These are phyloP conservation scores for Ogataea trehaloabstinens DNA, from an alignment of 805 yeast genomes.

Conservation along the genomic window DNA sequence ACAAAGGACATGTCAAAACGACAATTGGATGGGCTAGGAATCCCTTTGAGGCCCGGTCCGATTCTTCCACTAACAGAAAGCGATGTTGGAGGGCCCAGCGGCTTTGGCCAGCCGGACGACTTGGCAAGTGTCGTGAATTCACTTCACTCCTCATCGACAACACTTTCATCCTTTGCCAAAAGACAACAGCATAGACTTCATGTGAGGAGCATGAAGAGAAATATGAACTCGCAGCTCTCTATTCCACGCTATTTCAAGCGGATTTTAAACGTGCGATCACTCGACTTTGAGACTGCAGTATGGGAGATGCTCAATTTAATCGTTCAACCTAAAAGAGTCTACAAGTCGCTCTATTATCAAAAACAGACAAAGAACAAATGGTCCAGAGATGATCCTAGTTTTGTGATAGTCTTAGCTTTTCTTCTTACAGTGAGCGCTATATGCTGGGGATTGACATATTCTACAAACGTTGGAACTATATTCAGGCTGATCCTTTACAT, in stretches of 20 bases:
- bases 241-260: constrained; percentile 37
- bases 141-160: constrained; percentile 25
- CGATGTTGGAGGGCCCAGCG: constrained; percentile 15
- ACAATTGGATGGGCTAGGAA: constrained; percentile 21
- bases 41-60: constrained; percentile 15
- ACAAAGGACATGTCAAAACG: constrained; percentile 18
- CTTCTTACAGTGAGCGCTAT: constrained; percentile 72
- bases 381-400: constrained; percentile 92
- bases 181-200: constrained; percentile 24
- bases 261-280: constrained; percentile 68
- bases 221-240: constrained; percentile 16
- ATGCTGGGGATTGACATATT: constrained; percentile 87
- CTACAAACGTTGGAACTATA: constrained; percentile 60
- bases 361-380: constrained; percentile 76
- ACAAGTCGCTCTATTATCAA: constrained; percentile 76
- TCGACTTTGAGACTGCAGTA: constrained; percentile 88
- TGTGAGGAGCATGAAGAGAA: constrained; percentile 17
- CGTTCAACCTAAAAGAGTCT: constrained; percentile 76
- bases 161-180: constrained; percentile 25
- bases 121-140: constrained; percentile 25
- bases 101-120: constrained; percentile 18
- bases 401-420: constrained; percentile 67
- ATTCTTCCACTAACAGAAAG: constrained; percentile 23
- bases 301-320: constrained; percentile 85
- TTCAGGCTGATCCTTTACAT: constrained; percentile 69